Evolutionary conservation across 2,329 filamentous ascomycete genomes (phyloP).

Genomic region (Penicillium glabrum): DNA sequence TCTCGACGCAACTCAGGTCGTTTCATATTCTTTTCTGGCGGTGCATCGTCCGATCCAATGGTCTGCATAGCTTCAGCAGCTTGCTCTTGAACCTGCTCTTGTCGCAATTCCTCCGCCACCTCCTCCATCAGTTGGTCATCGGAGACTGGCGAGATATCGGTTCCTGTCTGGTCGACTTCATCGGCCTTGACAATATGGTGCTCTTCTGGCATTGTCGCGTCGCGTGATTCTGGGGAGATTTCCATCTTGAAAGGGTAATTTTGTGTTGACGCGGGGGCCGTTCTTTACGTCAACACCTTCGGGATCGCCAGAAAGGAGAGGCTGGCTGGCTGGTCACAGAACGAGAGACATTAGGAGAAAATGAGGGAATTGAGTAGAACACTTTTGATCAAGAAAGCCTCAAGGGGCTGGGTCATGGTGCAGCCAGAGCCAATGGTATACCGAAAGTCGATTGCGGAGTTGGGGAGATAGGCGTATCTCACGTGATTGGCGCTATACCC

Average conservation of each 20-base stretch:
- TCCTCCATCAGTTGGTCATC: constrained; percentile 46
- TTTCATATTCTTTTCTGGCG: constrained; percentile 18
- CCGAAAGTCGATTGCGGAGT: constrained; percentile 4
- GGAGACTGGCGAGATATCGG: constrained; percentile 46
- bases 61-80: constrained; percentile 17
- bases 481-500: constrained; percentile 7
- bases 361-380: background rate
- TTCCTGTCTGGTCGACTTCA: constrained; percentile 50
- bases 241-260: constrained; percentile 24
- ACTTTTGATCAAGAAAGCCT: background rate
- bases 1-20: constrained; percentile 41
- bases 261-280: background rate
- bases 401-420: background rate
- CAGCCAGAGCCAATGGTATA: constrained; percentile 2
- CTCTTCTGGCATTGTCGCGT: constrained; percentile 26
- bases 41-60: constrained; percentile 10
- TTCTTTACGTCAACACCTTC: background rate
- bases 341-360: background rate
- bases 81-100: constrained; percentile 26
- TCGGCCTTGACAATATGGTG: constrained; percentile 50
- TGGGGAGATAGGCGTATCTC: constrained; percentile 11
- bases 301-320: background rate
- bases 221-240: constrained; percentile 19
- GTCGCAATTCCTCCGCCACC: constrained; percentile 38
- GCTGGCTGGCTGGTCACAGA: background rate